A percentile compares a stretch with the other conserved stretches of the same genome.
phyloP scores from a whole-genome alignment of 495 filamentous ascomycete genomes.

The Neurospora sp. region DNA sequence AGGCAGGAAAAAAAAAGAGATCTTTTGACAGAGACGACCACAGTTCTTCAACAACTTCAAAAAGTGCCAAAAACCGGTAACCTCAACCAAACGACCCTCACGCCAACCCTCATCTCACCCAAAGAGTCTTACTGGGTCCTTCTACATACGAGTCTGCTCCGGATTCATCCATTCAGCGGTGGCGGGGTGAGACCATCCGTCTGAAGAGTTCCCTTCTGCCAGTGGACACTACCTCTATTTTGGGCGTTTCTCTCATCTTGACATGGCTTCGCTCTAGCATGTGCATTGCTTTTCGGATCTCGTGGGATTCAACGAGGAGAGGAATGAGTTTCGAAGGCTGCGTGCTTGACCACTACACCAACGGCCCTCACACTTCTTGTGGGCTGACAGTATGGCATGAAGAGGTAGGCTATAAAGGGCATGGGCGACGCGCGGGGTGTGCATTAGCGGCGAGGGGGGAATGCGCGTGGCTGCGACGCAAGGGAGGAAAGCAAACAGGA shows the following conservation, averaged over 20 bases:
- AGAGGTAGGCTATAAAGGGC: background rate
- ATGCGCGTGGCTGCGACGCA: background rate
- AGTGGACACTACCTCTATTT: too few species aligned
- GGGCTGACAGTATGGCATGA: background rate
- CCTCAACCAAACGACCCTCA: background rate
- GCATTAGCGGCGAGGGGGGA: background rate
- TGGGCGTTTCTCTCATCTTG: too few species aligned
- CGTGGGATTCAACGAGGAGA: too few species aligned
- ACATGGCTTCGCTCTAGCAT: too few species aligned
- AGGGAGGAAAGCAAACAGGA: background rate
- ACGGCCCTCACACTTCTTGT: background rate
- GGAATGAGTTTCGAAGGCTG: too few species aligned
- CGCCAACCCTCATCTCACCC: background rate
- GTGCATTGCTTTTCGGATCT: too few species aligned
- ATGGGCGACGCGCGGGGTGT: background rate
- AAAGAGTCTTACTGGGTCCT: background rate
- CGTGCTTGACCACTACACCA: too few species aligned
- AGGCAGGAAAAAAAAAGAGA: background rate
- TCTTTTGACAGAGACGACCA: background rate
- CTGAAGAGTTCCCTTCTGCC: background rate
- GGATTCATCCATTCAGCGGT: background rate
- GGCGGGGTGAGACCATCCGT: background rate
- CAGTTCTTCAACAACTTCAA: background rate
- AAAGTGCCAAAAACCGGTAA: background rate
- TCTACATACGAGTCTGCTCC: background rate